Percentiles rank a stretch among this genome's conserved stretches.
phyloP scores from a whole-genome alignment of 139 green algal genomes.

The Tetradesmus lagerheimii region DNA sequence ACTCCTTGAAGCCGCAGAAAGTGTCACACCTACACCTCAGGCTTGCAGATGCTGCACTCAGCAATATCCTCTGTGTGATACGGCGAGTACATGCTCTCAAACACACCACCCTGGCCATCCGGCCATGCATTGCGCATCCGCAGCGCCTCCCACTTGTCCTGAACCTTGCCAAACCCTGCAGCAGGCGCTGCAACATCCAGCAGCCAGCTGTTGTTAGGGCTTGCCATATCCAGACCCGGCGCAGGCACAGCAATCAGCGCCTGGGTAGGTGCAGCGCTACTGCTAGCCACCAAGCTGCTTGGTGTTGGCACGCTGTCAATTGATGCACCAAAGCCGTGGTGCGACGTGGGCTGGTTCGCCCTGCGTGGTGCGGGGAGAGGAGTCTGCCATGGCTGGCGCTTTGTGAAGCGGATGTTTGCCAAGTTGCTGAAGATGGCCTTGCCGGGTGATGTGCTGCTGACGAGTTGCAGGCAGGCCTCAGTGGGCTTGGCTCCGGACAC shows the following conservation, averaged over 20 bases:
- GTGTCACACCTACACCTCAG: not conserved
- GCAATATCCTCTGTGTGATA: not conserved
- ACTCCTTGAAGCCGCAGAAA: too few species aligned
- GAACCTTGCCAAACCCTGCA: not conserved
- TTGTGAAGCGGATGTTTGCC: not conserved
- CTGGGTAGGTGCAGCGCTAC: not conserved
- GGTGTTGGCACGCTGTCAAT: not conserved
- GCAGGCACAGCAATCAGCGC: not conserved
- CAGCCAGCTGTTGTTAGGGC: not conserved
- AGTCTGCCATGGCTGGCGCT: not conserved
- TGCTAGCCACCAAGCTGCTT: not conserved
- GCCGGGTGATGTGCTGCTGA: not conserved
- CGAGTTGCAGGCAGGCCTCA: not conserved
- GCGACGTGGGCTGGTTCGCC: not conserved
- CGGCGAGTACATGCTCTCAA: constrained; percentile 4
- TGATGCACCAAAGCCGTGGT: not conserved
- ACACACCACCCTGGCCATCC: not conserved
- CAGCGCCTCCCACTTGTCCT: not conserved
- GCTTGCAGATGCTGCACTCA: not conserved
- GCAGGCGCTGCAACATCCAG: not conserved
- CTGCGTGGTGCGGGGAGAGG: not conserved
- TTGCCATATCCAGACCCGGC: not conserved
- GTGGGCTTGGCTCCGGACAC: not conserved
- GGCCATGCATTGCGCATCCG: not conserved
- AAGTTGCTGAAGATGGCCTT: not conserved